Conservation (phyloP, 768 basidiomycete genomes). For the Suillus ampliporus region DNA sequence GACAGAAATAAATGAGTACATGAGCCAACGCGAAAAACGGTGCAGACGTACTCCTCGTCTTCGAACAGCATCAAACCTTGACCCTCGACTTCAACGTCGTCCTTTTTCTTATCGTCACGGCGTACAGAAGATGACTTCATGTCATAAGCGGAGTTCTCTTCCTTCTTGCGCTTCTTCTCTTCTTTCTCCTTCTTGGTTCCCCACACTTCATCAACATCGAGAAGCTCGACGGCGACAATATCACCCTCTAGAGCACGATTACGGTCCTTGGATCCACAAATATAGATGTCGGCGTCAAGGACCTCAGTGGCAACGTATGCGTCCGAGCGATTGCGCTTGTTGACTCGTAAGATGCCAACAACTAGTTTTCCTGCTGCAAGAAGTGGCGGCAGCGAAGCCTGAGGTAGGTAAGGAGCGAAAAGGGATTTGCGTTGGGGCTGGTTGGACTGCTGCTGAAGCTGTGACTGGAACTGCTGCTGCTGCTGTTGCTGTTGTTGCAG, state of each 20-base stretch:
- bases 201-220: slow-evolving; percentile 98
- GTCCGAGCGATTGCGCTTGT: slow-evolving; percentile 98
- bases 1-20: slow-evolving; percentile 21
- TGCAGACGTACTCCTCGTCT: slow-evolving; percentile 81
- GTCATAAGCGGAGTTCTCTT: slow-evolving; percentile 97
- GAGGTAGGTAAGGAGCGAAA: slow-evolving; percentile 98
- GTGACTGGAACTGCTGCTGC: slow-evolving; percentile 83
- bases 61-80: slow-evolving; percentile 97
- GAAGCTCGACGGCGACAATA: slow-evolving; percentile 95
- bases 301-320: slow-evolving; percentile 99
- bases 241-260: slow-evolving; percentile 98
- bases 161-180: slow-evolving; percentile 99
- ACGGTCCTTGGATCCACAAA: slow-evolving; percentile 97
- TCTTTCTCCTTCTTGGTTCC: slow-evolving; percentile 99
- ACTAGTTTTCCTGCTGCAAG: slow-evolving; percentile 97
- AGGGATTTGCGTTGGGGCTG: slow-evolving; percentile 97
- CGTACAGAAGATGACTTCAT: slow-evolving; percentile 72
- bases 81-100: slow-evolving; percentile 99
- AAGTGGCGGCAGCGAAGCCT: slow-evolving; percentile 95
- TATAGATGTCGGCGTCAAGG: slow-evolving; percentile 98
- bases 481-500: slow-evolving; percentile 89
- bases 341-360: slow-evolving; percentile 95
- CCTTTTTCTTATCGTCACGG: slow-evolving; percentile 99
- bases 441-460: slow-evolving; percentile 89
- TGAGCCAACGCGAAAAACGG: neutral